These are phyloP conservation scores for Dendrobium chrysotoxum DNA, from an alignment of 106 monocot species.

Conservation along the genomic window DNA sequence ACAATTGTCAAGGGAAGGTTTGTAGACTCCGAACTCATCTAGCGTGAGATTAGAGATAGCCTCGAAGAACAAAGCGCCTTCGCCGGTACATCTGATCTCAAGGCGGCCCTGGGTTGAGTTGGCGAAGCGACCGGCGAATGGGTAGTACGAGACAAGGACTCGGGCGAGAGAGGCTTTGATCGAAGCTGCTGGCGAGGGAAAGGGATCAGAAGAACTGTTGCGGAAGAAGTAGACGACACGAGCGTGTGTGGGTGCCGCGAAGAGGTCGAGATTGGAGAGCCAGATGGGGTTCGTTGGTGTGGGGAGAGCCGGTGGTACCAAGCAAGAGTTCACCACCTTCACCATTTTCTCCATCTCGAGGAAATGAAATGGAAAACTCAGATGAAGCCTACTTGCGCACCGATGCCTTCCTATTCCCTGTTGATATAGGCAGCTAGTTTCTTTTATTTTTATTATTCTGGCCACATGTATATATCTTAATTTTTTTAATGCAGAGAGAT, in stretches of 20 bases:
- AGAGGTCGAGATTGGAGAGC: slow-evolving; percentile 54
- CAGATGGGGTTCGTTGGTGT: slow-evolving; percentile 33
- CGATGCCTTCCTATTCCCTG: too few species aligned
- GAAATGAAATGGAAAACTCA: too few species aligned
- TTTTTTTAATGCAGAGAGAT: too few species aligned
- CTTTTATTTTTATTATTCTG: too few species aligned
- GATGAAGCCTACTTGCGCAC: too few species aligned
- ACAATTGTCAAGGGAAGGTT: slow-evolving; percentile 41
- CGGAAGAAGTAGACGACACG: slow-evolving; percentile 66
- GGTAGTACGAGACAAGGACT: not conserved
- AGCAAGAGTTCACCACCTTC: too few species aligned
- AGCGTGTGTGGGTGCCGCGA: slow-evolving; percentile 42
- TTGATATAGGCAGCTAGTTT: too few species aligned
- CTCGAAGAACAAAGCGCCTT: slow-evolving; percentile 9
- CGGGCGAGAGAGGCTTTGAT: too few species aligned
- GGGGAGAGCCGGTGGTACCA: too few species aligned
- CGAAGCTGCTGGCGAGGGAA: slow-evolving; percentile 1
- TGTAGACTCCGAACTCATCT: slow-evolving; percentile 49
- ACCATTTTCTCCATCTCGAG: too few species aligned
- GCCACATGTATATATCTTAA: too few species aligned
- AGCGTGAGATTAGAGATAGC: slow-evolving; percentile 24
- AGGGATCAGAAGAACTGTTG: slow-evolving; percentile 20
- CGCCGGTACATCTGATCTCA: slow-evolving; percentile 50
- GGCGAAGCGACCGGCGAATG: slow-evolving; percentile 46
- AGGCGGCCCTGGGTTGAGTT: slow-evolving; percentile 37